Evolutionary conservation across 2,329 filamentous ascomycete genomes (phyloP).

Genomic region (Colletotrichum musicola): DNA sequence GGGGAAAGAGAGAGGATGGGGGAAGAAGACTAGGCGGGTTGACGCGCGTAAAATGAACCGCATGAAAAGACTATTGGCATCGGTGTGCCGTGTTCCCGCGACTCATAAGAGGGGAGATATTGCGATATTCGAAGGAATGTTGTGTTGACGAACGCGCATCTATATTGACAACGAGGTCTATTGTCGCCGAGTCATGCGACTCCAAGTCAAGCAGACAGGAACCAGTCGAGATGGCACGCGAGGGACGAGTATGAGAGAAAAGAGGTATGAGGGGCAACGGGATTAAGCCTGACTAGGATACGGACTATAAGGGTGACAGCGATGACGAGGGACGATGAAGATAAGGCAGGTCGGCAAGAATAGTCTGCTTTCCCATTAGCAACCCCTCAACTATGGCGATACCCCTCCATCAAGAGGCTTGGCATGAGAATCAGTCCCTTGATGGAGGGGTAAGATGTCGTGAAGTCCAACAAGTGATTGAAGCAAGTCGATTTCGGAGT

Average conservation of each 20-base stretch:
- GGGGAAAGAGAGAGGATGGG: background rate
- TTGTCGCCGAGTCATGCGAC: background rate
- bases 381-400: too few relatives aligned
- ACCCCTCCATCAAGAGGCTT: too few relatives aligned
- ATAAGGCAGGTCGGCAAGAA: too few relatives aligned
- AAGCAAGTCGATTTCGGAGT: too few relatives aligned
- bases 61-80: slow-evolving; percentile 9
- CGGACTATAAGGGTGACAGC: too few relatives aligned
- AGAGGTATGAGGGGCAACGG: too few relatives aligned
- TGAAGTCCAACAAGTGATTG: too few relatives aligned
- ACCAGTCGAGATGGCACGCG: background rate
- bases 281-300: too few relatives aligned
- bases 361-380: too few relatives aligned
- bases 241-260: background rate
- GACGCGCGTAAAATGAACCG: slow-evolving; percentile 17
- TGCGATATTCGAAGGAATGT: slow-evolving; percentile 2
- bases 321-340: too few relatives aligned
- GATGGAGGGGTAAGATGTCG: too few relatives aligned
- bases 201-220: background rate
- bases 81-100: background rate
- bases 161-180: background rate
- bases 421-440: too few relatives aligned
- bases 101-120: background rate
- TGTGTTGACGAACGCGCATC: background rate
- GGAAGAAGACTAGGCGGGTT: background rate